Base-by-base conservation (phyloP, 768 basidiomycete genomes). In the Trametes cinnabarina region DNA sequence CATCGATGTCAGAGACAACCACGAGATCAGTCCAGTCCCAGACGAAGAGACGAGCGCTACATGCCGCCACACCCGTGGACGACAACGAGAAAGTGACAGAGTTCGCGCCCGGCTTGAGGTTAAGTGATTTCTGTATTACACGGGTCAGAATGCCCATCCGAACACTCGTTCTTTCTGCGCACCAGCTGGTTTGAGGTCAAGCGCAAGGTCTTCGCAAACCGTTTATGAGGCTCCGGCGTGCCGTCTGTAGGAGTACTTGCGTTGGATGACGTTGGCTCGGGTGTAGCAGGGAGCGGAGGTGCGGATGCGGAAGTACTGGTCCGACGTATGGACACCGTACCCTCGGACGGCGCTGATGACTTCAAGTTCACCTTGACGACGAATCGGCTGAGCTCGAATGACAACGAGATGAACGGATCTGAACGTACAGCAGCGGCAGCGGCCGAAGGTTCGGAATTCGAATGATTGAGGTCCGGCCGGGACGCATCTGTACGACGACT, bases 1-100 rank as follows among this genome's bases (percentile, higher is more conserved):
- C 97, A 68, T 99, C 97, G 60, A 99, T 98, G 68, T 99, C 97
- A 40, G 94, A 97, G 39, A 99, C 85, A 23, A 99, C 90, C 20
- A 99, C 84, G 3, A 82, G 80, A 67, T 97, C 94, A 2, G 86
- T 86, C n/a, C 86, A 83, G 56, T 98, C 92, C 95, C 94, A 98
- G 22, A 98, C 79, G 64, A 99, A 99, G 60, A 99, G 91, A 4
- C 94, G 82, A 19, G 97, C 92, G 2, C 94, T 87, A 58, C 94
- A 96, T 3, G 89, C 92, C 2, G 90, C 82, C 1, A 79, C 81
- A 4, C 92, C 91, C 1, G 90, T 86, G 3, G 89, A 82, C 12
- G 92, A 91, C 39, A 98, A 82, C 0, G 94, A 95, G 70, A 98
- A 99, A 0, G 94, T 94, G 61, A 98, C 88, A 2, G 88, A 81